Evolutionary conservation across 2,329 filamentous ascomycete species (phyloP), one percentile per base, ranked within the genome.

Genomic region (Fusarium sp.): DNA sequence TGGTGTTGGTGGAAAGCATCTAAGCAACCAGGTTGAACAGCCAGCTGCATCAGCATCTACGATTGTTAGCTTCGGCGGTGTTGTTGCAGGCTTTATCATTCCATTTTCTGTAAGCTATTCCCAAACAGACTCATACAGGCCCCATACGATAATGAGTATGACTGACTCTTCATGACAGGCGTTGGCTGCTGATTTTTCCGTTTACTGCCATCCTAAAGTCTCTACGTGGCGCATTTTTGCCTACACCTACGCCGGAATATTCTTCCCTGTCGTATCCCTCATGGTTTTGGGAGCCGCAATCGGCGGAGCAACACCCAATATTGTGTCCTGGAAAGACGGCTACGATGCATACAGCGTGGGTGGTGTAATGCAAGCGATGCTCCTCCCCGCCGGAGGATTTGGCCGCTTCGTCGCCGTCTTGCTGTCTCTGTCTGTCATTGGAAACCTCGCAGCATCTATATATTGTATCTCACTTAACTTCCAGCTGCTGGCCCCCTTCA

Each of bases 41-140:
- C 53, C 38, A 26, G 38, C 53, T 6, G 36, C 53, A 6, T 56
- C 53, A 6, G 53, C 36, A 16, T 42, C 53, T 22, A 56, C 53
- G 24, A 56, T 56, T 20, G 53, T 56, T 10, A 56, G 53, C 22
- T 56, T 26, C 7, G 53, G 53, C 12, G 53, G 53, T 42, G 28
- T 56, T 5, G 8, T 56, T 24, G 36, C 38, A 22, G 53, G 53
- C 0, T 42, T 56, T 11, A 56, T 42, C 2, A 56, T 56, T 33
- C 53, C 53, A 0, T 56, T 39, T 18, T 39, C 36, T 11, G 53
- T 55, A 31, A 55, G 36, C 6, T 41, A 5, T 10, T 10, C 15
- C 5, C 3, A 10, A 20, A 8, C 3, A 55, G 0, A 16, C 7
- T 6, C 10, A n/a, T n/a, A n/a, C n/a, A n/a, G n/a, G 0, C 20